A percentile compares a stretch with the other conserved stretches of the same genome.
These are phyloP conservation scores for Ascochyta rabiei DNA, from an alignment of 2,329 filamentous ascomycete species.

Conservation along the genomic window DNA sequence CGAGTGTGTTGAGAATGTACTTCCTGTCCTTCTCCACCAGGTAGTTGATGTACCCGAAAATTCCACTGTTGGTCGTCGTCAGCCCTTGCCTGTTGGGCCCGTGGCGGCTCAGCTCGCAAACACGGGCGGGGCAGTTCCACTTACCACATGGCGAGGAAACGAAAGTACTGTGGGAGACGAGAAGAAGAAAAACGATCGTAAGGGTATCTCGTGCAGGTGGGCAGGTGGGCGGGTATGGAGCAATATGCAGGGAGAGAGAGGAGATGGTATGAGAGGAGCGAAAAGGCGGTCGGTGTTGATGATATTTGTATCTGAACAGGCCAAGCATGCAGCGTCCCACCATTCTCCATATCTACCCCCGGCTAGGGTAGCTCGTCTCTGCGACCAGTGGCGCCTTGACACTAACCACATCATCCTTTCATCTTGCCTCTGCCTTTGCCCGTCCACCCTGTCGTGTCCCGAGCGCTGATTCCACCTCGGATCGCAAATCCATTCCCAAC, in stretches of 20 bases:
- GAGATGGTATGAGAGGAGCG: conserved; percentile 36
- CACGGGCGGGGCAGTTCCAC: conserved; percentile 34
- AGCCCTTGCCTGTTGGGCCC: conserved; percentile 16
- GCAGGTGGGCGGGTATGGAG: conserved; percentile 18
- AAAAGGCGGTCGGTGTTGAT: conserved; percentile 46
- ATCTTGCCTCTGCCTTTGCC: conserved; percentile 8
- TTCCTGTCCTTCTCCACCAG: conserved; percentile 98
- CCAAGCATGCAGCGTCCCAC: conserved; percentile 37
- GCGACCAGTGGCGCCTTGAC: conserved; percentile 32
- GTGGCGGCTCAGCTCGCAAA: conserved; percentile 12
- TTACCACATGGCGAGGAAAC: conserved; percentile 48
- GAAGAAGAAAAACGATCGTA: conserved; percentile 38
- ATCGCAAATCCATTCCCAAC: conserved; percentile 25
- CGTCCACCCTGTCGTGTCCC: conserved; percentile 4
- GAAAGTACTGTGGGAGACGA: conserved; percentile 31
- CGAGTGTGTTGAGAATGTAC: conserved; percentile 92
- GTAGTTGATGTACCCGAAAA: conserved; percentile 99
- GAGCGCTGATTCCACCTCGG: conserved; percentile 19
- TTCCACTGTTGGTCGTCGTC: conserved; percentile 67
- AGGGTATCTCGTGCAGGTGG: conserved; percentile 21
- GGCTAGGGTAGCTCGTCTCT: conserved; percentile 33
- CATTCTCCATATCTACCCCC: conserved; percentile 33
- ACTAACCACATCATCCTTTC: conserved; percentile 20
- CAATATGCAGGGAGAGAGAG: conserved; percentile 24
- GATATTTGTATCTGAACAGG: conserved; percentile 44